A percentile compares a stretch with the other conserved stretches of the same genome.
Conservation (phyloP, 495 filamentous ascomycete genomes). For the Penicillium paxilli region DNA sequence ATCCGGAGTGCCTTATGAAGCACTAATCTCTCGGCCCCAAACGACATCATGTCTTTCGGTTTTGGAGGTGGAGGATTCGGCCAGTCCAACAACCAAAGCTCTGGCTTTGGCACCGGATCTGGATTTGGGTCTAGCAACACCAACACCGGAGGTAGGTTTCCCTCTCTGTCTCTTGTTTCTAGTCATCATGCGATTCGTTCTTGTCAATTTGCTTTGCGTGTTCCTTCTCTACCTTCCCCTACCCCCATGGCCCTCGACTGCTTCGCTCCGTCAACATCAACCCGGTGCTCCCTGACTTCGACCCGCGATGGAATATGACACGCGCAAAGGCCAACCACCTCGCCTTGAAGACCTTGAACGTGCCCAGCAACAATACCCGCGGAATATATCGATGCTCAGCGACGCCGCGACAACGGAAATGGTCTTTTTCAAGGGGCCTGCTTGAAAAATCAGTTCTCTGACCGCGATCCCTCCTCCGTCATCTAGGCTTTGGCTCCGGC, state of each 20-base stretch:
- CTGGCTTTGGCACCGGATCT: slow-evolving; percentile 48
- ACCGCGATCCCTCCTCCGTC: slow-evolving; percentile 39
- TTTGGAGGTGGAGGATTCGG: slow-evolving; percentile 61
- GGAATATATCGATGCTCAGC: slow-evolving; percentile 31
- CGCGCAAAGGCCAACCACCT: slow-evolving; percentile 17
- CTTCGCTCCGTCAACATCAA: slow-evolving; percentile 16
- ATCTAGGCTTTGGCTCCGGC: slow-evolving; percentile 61
- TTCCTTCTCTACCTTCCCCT: slow-evolving; percentile 15
- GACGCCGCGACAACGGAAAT: slow-evolving; percentile 43
- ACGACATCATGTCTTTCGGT: slow-evolving; percentile 48
- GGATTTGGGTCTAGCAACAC: slow-evolving; percentile 40
- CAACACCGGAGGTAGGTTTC: slow-evolving; percentile 50
- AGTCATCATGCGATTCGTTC: slow-evolving; percentile 7
- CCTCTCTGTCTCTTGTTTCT: neutral
- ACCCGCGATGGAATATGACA: slow-evolving; percentile 34
- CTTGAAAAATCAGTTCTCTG: slow-evolving; percentile 39
- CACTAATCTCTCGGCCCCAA: slow-evolving; percentile 29
- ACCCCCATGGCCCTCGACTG: slow-evolving; percentile 3
- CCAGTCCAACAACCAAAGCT: slow-evolving; percentile 57
- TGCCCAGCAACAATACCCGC: slow-evolving; percentile 21
- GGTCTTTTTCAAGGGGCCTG: slow-evolving; percentile 26
- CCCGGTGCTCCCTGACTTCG: slow-evolving; percentile 37
- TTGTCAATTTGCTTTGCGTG: slow-evolving; percentile 13
- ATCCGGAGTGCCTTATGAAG: slow-evolving; percentile 35
- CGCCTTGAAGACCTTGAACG: slow-evolving; percentile 12